A percentile compares a stretch with the other conserved stretches of the same genome.
phyloP scores from a whole-genome alignment of 2,329 filamentous ascomycete species.

The Chrysoporthe austroafricana region DNA sequence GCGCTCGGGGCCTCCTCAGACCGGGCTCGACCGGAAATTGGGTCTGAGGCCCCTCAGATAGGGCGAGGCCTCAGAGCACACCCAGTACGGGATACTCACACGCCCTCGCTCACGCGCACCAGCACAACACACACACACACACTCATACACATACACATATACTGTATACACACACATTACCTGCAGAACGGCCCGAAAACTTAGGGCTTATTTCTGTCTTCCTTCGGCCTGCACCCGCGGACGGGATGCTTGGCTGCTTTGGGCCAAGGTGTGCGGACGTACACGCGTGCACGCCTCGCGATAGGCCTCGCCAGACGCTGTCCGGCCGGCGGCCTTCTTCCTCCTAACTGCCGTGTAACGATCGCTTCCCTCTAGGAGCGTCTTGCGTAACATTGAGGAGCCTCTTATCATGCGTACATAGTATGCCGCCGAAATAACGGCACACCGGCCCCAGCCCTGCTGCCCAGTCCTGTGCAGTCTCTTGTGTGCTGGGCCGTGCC shows the following conservation, averaged over 20 bases:
- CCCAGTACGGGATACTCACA: too few relatives aligned
- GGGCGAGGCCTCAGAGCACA: too few relatives aligned
- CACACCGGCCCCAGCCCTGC: background rate
- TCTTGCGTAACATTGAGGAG: background rate
- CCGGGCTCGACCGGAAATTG: background rate
- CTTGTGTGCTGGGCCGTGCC: constrained; percentile 1
- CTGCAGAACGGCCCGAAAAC: constrained; percentile 17
- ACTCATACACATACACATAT: background rate
- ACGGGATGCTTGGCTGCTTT: background rate
- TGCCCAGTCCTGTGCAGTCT: background rate
- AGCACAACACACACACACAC: background rate
- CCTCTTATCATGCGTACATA: background rate
- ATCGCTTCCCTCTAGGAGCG: background rate
- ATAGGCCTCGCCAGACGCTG: background rate
- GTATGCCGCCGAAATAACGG: background rate
- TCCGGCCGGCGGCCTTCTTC: background rate
- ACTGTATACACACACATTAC: background rate
- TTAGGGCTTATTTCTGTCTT: constrained; percentile 10
- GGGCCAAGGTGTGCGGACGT: background rate
- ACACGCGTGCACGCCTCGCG: background rate
- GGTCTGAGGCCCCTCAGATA: background rate
- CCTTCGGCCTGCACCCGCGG: background rate
- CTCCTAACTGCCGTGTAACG: background rate
- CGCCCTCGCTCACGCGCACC: too few relatives aligned
- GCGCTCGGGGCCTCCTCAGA: background rate